Evolutionary conservation across 2,329 filamentous ascomycete genomes (phyloP).

Genomic region (Pseudogymnoascus sp.): DNA sequence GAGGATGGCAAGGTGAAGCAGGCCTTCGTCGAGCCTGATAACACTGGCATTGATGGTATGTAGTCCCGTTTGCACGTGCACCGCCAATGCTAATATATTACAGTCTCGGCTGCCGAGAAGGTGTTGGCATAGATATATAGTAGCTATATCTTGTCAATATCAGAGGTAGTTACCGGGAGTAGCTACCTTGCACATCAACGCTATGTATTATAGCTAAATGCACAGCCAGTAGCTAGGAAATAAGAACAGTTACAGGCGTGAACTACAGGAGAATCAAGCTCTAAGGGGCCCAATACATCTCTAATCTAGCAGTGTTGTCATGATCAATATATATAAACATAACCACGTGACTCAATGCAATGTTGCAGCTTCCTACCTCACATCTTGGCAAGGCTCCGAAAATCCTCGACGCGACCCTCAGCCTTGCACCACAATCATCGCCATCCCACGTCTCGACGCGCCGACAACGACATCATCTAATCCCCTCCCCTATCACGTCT

Average conservation of each 20-base stretch:
- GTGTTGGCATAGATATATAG: slow-evolving; percentile 32
- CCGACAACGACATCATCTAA: neutral
- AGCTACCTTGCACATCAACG: neutral
- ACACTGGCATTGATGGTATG: slow-evolving; percentile 61
- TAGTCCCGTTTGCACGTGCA: neutral
- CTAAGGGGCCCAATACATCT: neutral
- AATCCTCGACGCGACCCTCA: slow-evolving; percentile 7
- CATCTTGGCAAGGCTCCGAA: slow-evolving; percentile 5
- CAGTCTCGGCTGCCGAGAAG: slow-evolving; percentile 43
- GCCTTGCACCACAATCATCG: slow-evolving; percentile 5
- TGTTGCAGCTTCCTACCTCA: neutral
- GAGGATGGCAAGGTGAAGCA: slow-evolving; percentile 80
- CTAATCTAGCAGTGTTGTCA: neutral
- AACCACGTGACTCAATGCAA: neutral
- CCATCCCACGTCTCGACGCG: slow-evolving; percentile 1
- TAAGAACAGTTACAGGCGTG: neutral
- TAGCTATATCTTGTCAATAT: neutral
- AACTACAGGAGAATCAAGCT: neutral
- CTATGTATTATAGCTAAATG: neutral
- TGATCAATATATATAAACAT: neutral
- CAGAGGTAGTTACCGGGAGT: neutral
- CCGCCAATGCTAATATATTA: slow-evolving; percentile 13
- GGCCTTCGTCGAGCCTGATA: slow-evolving; percentile 79
- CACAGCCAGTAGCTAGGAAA: neutral
- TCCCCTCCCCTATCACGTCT: neutral